Evolutionary conservation across 1,139 yeast genomes (phyloP), one percentile per base, ranked within the genome.

Genomic region (Saccharomyces uvarum): DNA sequence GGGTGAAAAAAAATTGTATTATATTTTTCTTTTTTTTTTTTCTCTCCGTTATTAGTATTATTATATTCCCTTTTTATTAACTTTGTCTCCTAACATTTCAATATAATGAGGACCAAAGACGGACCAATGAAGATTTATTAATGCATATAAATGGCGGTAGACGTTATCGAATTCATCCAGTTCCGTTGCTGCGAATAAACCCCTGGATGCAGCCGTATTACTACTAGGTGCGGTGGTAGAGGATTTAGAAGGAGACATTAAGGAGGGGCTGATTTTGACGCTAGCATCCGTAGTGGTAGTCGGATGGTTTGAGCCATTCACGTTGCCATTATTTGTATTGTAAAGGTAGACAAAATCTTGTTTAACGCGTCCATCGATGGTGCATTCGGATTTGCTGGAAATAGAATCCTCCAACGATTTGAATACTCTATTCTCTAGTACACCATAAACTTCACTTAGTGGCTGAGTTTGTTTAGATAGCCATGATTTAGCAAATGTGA

Each of bases 401-500:
- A 67, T 66, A 44, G 58, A 58, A 26, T 65, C 69, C 56, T 63
- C 70, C 42, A 65, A 56, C 11, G 65, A 61, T 57, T 78, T 78
- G 69, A 85, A 83, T 24, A 83, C 76, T 59, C 84, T 82, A 51
- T 78, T 77, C 71, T 89, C 97, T 78, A 89, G 77, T 53, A 88
- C 77, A 13, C 86, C 84, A 70, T 89, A 89, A 48, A 89, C 86
- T 54, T 81, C 83, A n/a, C 93, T 84, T 59, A 75, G 75, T 50
- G 96, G 96, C 70, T 88, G 96, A 26, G 90, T 85, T 70, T 89
- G 96, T 66, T 86, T 86, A 53, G 86, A 76, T 51, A 89, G 76
- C 97, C 97, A 89, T 61, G 84, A 82, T 68, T 82, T 81, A 52
- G 88, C 82, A 70, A 89, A 85, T 55, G 82, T 84, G 48, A 86